Conservation (phyloP, 768 basidiomycete genomes). For the Boletellus sp. region DNA sequence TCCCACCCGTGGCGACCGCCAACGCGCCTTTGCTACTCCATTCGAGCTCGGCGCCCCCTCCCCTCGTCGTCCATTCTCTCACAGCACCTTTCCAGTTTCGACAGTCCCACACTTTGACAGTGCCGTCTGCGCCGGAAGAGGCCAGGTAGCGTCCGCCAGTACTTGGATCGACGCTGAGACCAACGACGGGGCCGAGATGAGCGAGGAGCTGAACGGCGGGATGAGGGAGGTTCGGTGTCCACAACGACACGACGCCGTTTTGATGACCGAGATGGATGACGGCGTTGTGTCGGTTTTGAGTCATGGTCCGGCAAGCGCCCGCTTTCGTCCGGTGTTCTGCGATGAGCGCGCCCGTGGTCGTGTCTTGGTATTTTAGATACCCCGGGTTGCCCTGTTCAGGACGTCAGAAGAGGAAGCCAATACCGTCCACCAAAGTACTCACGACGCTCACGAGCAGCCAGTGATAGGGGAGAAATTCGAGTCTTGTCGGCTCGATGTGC, state of each 20-base stretch:
- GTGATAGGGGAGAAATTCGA: constrained; percentile 94
- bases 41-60: constrained; percentile 63
- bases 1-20: constrained; percentile 78
- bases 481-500: constrained; percentile 83
- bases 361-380: constrained; percentile 94
- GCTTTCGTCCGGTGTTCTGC: constrained; percentile 88
- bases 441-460: constrained; percentile 88
- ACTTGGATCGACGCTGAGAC: constrained; percentile 80
- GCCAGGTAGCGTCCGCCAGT: constrained; percentile 88
- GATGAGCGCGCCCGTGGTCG: constrained; percentile 85
- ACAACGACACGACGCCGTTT: constrained; percentile 92
- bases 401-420: neutral
- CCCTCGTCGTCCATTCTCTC: constrained; percentile 71
- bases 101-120: constrained; percentile 95
- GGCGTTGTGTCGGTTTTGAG: constrained; percentile 90
- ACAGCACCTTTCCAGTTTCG: constrained; percentile 92
- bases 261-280: constrained; percentile 93
- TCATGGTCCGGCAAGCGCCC: constrained; percentile 79
- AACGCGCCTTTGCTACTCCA: constrained; percentile 87
- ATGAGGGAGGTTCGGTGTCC: constrained; percentile 92
- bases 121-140: constrained; percentile 82
- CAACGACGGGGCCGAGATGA: constrained; percentile 82
- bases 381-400: constrained; percentile 73
- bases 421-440: constrained; percentile 28
- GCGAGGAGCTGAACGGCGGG: constrained; percentile 90